A percentile compares a stretch with the other conserved stretches of the same genome.
These are phyloP conservation scores for Ceratobasidium sp. DNA, from an alignment of 1,284 basidiomycete species.

Conservation along the genomic window DNA sequence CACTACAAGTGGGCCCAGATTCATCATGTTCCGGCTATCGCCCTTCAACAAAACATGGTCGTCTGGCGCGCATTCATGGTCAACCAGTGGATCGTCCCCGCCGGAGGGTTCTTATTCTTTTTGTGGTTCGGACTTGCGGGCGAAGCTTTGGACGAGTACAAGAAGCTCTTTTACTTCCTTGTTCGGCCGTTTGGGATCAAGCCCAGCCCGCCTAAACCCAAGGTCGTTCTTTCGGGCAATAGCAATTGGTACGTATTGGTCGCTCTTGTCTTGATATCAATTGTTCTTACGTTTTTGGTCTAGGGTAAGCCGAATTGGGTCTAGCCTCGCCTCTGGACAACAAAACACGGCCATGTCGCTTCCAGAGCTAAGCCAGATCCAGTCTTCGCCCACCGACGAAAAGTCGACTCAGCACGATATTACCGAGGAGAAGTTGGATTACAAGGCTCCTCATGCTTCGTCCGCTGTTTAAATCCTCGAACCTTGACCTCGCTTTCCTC, in stretches of 20 bases:
- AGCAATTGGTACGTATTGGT: not conserved
- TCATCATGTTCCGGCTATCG: conserved; percentile 44
- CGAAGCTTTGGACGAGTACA: conserved; percentile 37
- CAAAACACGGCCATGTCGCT: not conserved
- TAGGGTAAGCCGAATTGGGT: conserved; percentile 1
- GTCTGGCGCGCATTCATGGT: conserved; percentile 9
- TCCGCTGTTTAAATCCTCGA: not conserved
- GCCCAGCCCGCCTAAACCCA: conserved; percentile 14
- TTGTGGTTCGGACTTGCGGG: conserved; percentile 40
- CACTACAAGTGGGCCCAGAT: conserved; percentile 54
- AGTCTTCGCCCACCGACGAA: not conserved
- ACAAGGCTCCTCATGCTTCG: not conserved
- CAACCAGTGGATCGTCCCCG: conserved; percentile 33
- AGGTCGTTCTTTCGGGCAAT: not conserved
- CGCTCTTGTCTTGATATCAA: not conserved
- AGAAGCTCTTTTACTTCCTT: conserved; percentile 9
- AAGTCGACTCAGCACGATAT: not conserved
- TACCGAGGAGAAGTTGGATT: conserved; percentile 1
- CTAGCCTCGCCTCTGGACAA: not conserved
- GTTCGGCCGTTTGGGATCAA: conserved; percentile 15
- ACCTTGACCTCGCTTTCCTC: not conserved
- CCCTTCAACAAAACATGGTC: not conserved
- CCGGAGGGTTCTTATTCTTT: conserved; percentile 39
- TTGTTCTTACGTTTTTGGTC: not conserved
- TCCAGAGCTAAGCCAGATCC: not conserved